phyloP scores from a whole-genome alignment of 2,329 filamentous ascomycete genomes.

The Microdochium trichocladiopsis region DNA sequence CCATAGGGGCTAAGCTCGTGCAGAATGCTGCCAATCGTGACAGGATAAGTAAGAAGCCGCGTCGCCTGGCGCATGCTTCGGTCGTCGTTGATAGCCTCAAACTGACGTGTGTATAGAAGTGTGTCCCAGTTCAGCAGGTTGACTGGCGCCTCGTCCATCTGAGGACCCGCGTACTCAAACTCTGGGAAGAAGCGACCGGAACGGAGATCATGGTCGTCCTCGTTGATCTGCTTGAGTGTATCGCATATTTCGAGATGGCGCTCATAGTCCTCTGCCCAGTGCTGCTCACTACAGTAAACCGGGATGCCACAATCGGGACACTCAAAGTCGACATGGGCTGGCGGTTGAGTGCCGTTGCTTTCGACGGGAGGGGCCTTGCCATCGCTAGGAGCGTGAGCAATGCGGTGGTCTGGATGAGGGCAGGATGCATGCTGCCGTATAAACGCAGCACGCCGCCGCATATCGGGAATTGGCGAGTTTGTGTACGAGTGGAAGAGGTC shows the following conservation, averaged over 20 bases:
- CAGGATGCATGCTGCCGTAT: constrained; percentile 93
- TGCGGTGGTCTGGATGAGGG: constrained; percentile 80
- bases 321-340: constrained; percentile 84
- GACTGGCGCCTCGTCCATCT: constrained; percentile 86
- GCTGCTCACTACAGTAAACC: constrained; percentile 86
- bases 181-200: constrained; percentile 91
- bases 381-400: constrained; percentile 61
- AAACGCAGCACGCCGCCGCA: constrained; percentile 79
- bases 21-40: constrained; percentile 84
- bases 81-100: constrained; percentile 84
- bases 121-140: constrained; percentile 99
- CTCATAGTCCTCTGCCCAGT: constrained; percentile 96
- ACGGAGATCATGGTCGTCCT: constrained; percentile 91
- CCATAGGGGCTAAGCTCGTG: constrained; percentile 93
- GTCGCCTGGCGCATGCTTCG: constrained; percentile 90
- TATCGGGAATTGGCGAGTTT: constrained; percentile 79
- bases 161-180: constrained; percentile 81
- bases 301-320: constrained; percentile 95
- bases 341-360: constrained; percentile 49
- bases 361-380: constrained; percentile 56
- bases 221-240: constrained; percentile 84
- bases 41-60: constrained; percentile 83
- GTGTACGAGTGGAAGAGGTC: constrained; percentile 93
- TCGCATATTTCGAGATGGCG: constrained; percentile 89
- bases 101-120: constrained; percentile 86